Base-by-base conservation (phyloP, 495 filamentous ascomycete genomes). In the Neurospora tetrasperma region DNA sequence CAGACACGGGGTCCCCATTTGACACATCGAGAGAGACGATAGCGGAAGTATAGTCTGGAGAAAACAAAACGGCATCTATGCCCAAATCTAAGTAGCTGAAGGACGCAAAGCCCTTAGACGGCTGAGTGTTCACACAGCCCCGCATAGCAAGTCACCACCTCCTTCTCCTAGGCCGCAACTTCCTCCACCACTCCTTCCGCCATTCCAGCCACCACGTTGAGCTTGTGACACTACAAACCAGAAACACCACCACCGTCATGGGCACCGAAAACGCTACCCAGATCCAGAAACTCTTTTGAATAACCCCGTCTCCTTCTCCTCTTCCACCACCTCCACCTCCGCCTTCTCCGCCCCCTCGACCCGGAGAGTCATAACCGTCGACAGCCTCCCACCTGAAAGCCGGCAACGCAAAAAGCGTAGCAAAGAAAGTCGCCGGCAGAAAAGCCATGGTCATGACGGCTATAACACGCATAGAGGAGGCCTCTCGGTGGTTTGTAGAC, bases 391-490 rank as follows among this genome's bases (percentile, higher is more conserved):
- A 82, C 48, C 78, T 73, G 12, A 82, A 74, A n/a, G 80, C 79
- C 3, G 80, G 81, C 41, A 83, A 69, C 7, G 80, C 78, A 74
- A 83, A 84, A 3, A 82, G 73, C 5, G 82, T 75, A 2, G 81
- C 79, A 46, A 84, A 70, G 9, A 72, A 74, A 12, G 73, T 72
- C 14, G 27, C 71, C 4, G 73, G 73, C 6, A 74, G 31, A 54
- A 74, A 74, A 2, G 44, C 31, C 73, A 74, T 72, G 1, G 71
- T 74, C 71, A 74, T 72, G 71, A 74, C 71, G 14, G 73, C 73
- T 0, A 74, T 54, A 1, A 66, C 46, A 16, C 69, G 71, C 73
- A 74, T 74, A 14, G 73, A 74, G 4, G 42, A 31, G 62, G 54
- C 54, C 7, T 66, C 54, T 0, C 54, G 23, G 14, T 66, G 54